Base-by-base conservation (phyloP, 73 alveolate genomes). In the Paramecium biaurelia region DNA sequence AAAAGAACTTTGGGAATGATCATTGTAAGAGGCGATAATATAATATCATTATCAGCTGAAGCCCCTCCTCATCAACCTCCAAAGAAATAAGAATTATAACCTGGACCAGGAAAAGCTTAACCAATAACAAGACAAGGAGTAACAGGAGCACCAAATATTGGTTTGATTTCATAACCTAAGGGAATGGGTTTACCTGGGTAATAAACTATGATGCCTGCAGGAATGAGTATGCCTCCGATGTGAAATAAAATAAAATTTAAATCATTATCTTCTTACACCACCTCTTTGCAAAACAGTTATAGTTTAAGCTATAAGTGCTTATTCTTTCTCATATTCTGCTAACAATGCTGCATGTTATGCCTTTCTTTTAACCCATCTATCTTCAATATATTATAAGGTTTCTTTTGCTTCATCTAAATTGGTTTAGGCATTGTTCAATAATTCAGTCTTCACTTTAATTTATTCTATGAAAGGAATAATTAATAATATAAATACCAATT, bases 31-130 rank as follows among this genome's bases (percentile, higher is more conserved):
- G 99, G 99, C 63, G 99, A 99, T 92, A 99, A 97, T 95, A 98
- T 99, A 38, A 97, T 99, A 59, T 95, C 99, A 28, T 93, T 99
- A 92, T 93, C 98, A 72, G 99, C 99, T 8, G 99, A 98, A 95
- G 99, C 99, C 21, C 99, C 98, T 26, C 99, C 99, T n/a, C 97
- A 99, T 12, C 95, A 97, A 85, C 96, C 95, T 57, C 96, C 97
- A 92, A 95, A 96, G 92, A 94, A 96, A 92, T 88, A 97, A 49
- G 98, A 97, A 63, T 97, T 95, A 57, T 86, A 93, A 88, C 92
- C 82, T 32, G 97, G 93, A 58, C 89, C 92, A 85, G 94, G 94
- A 92, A 93, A 92, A 57, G 96, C 97, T 59, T 23, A 84, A 79
- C 95, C 93, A 30, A 79, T 79, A 23, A 79, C 90, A 43, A 79